Evolutionary conservation across 1,284 basidiomycete genomes (phyloP).

Genomic region (Sporisorium iseilematis-ciliati): DNA sequence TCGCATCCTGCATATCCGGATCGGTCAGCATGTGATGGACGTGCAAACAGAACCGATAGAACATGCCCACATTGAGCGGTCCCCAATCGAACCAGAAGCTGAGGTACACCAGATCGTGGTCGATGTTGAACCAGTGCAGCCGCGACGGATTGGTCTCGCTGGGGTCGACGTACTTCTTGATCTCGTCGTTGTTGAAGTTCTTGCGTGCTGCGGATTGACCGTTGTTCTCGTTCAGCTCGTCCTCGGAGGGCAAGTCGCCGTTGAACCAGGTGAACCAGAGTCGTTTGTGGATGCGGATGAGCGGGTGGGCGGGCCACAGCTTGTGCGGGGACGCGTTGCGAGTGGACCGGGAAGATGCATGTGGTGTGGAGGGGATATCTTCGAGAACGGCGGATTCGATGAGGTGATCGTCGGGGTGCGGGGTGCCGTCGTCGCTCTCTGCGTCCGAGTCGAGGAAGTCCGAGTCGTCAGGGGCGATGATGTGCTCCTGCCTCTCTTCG

Average conservation of each 20-base stretch:
- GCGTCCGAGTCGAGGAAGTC: conserved; percentile 61
- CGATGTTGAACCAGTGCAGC: conserved; percentile 73
- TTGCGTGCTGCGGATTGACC: conserved; percentile 23
- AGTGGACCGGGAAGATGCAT: not conserved
- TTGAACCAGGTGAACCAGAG: conserved; percentile 64
- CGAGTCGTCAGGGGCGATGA: conserved; percentile 60
- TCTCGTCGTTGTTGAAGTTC: conserved; percentile 29
- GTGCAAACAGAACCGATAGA: conserved; percentile 84
- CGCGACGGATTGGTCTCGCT: conserved; percentile 32
- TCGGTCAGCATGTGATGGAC: conserved; percentile 72
- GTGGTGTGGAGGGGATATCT: conserved; percentile 9
- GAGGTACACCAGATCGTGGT: conserved; percentile 90
- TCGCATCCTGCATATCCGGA: conserved; percentile 73
- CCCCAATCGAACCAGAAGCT: conserved; percentile 81
- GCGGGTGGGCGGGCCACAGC: conserved; percentile 48
- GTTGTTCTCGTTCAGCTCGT: conserved; percentile 41
- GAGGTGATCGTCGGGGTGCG: conserved; percentile 27
- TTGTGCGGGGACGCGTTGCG: conserved; percentile 5
- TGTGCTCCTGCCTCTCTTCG: conserved; percentile 27
- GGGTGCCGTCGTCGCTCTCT: conserved; percentile 17
- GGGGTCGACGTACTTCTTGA: conserved; percentile 39
- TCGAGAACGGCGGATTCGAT: conserved; percentile 39
- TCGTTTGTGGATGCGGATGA: conserved; percentile 59
- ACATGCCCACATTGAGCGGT: conserved; percentile 73
- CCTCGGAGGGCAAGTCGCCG: conserved; percentile 29